Evolutionary conservation across 73 alveolate genomes (phyloP).

Genomic region (Paramecium caudatum): DNA sequence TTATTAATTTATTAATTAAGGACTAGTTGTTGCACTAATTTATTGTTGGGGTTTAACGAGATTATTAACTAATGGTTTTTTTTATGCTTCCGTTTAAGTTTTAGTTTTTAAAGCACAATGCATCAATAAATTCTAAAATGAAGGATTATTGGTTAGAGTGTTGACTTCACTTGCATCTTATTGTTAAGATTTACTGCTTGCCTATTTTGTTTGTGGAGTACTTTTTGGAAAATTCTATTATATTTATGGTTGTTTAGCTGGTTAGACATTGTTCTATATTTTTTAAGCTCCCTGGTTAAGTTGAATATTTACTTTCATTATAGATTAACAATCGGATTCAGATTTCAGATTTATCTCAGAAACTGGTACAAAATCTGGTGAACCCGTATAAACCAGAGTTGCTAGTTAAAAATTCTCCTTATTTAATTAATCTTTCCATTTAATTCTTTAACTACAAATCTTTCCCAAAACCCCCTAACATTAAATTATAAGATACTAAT

Average conservation of each 20-base stretch:
- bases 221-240: background rate
- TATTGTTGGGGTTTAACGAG: background rate
- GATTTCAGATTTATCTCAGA: background rate
- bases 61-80: background rate
- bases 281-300: slow-evolving; percentile 25
- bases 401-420: slow-evolving; percentile 20
- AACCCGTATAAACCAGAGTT: slow-evolving; percentile 33
- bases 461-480: slow-evolving; percentile 41
- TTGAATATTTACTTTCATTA: slow-evolving; percentile 9
- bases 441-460: background rate
- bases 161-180: slow-evolving; percentile 19
- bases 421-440: slow-evolving; percentile 38
- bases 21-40: background rate
- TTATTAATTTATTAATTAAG: background rate
- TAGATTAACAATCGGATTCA: background rate
- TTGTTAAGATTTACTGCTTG: background rate
- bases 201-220: background rate
- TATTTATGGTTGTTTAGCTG: slow-evolving; percentile 31
- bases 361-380: slow-evolving; percentile 45
- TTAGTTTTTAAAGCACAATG: slow-evolving; percentile 60
- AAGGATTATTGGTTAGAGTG: slow-evolving; percentile 10
- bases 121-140: slow-evolving; percentile 38
- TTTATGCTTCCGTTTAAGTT: too few species aligned
- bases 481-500: background rate
- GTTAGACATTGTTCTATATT: background rate